Percentiles rank a stretch among this genome's conserved stretches.
Evolutionary conservation across 2,329 filamentous ascomycete species (phyloP).

Genomic region (Fonsecaea erecta): DNA sequence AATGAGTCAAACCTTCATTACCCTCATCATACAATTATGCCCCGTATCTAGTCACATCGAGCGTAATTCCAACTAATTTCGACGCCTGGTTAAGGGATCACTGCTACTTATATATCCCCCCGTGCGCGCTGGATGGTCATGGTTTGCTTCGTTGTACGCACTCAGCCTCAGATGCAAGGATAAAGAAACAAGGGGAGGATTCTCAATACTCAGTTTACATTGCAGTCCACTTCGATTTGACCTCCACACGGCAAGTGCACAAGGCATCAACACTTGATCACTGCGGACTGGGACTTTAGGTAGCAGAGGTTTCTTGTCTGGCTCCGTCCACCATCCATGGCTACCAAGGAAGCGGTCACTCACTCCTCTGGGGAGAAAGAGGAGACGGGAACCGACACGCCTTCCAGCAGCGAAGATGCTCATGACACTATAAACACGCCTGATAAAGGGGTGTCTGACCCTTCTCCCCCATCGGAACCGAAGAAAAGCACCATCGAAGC

Average conservation of each 20-base stretch:
- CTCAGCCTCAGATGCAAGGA: not conserved
- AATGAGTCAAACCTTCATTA: not conserved
- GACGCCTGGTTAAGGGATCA: not conserved
- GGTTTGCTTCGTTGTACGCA: not conserved
- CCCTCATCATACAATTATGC: not conserved
- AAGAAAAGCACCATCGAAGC: conserved; percentile 9
- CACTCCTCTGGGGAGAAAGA: not conserved
- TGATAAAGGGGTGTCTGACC: not conserved
- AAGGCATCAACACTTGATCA: not conserved
- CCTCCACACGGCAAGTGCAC: not conserved
- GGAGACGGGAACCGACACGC: not conserved
- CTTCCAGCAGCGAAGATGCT: not conserved
- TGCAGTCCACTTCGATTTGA: not conserved
- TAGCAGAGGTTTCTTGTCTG: not conserved
- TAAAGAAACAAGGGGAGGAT: not conserved
- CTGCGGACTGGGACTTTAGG: not conserved
- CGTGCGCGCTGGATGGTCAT: not conserved
- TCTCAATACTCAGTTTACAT: not conserved
- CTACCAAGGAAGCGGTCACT: not conserved
- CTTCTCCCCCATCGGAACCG: not conserved
- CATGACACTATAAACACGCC: not conserved
- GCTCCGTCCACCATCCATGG: not conserved
- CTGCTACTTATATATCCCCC: not conserved
- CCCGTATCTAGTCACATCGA: not conserved
- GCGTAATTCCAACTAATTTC: not conserved